Percentiles rank a stretch among this genome's conserved stretches.
Evolutionary conservation across 2,329 filamentous ascomycete genomes (phyloP).

Genomic region (Macroventuria anomochaeta): DNA sequence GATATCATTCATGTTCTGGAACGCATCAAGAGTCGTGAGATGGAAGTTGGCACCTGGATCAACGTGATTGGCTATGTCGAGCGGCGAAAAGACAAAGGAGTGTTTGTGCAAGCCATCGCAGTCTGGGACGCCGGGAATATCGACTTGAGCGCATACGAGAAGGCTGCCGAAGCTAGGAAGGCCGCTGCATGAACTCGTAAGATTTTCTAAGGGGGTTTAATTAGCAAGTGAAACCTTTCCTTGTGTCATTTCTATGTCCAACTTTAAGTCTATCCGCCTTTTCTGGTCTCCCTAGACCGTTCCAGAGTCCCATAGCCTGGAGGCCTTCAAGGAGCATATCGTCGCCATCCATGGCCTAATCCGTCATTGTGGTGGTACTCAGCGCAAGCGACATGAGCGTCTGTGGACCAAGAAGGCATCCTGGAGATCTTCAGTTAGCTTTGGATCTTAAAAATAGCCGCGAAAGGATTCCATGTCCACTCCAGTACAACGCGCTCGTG

Average conservation of each 20-base stretch:
- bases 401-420: neutral
- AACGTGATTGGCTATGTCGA: conserved; percentile 84
- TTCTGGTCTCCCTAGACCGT: neutral
- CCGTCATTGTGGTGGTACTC: neutral
- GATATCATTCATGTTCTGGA: conserved; percentile 75
- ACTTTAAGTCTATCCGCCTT: neutral
- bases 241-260: neutral
- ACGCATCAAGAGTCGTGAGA: conserved; percentile 66
- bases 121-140: conserved; percentile 79
- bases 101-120: conserved; percentile 74
- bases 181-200: conserved; percentile 2
- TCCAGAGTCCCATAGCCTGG: neutral
- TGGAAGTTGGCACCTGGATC: conserved; percentile 81
- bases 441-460: too few relatives aligned
- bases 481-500: too few relatives aligned
- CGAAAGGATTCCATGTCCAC: too few relatives aligned
- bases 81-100: conserved; percentile 30
- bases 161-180: conserved; percentile 46
- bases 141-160: conserved; percentile 74
- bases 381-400: neutral
- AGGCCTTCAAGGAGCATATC: neutral
- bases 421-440: neutral
- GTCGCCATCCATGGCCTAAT: neutral
- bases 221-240: too few relatives aligned
- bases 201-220: too few relatives aligned